phyloP scores from a whole-genome alignment of 768 basidiomycete genomes.

The Gymnopilus dilepis region DNA sequence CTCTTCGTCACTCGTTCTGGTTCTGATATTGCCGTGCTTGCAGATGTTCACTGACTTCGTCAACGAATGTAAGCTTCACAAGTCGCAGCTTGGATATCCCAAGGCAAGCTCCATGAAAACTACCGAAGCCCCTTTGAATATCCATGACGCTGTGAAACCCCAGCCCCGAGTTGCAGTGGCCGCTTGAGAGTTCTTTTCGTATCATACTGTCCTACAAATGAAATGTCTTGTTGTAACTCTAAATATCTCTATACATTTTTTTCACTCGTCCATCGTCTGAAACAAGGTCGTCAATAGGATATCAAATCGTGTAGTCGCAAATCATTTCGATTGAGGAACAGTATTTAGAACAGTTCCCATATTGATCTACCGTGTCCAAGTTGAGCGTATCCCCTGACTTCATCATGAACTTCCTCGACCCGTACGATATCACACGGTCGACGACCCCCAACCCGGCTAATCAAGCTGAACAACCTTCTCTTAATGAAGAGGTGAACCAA shows the following conservation, averaged over 20 bases:
- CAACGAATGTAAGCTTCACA: constrained; percentile 72
- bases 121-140: constrained; percentile 27
- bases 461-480: constrained; percentile 51
- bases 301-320: too few relatives aligned
- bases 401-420: constrained; percentile 77
- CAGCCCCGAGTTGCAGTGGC: constrained; percentile 32
- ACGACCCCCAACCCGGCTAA: constrained; percentile 50
- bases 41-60: constrained; percentile 97
- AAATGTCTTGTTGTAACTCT: not conserved
- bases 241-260: too few relatives aligned
- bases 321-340: not conserved
- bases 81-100: constrained; percentile 36
- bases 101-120: constrained; percentile 20
- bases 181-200: constrained; percentile 31
- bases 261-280: too few relatives aligned
- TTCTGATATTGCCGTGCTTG: not conserved
- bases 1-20: not conserved
- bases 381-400: constrained; percentile 14
- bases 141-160: constrained; percentile 27
- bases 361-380: not conserved
- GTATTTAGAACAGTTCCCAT: not conserved
- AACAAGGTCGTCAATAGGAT: too few relatives aligned
- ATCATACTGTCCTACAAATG: constrained; percentile 8
- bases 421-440: constrained; percentile 61
- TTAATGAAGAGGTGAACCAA: constrained; percentile 89